Percentiles rank a stretch among this genome's conserved stretches.
Conservation (phyloP, 2,329 filamentous ascomycete genomes). For the Fusarium sp. region DNA sequence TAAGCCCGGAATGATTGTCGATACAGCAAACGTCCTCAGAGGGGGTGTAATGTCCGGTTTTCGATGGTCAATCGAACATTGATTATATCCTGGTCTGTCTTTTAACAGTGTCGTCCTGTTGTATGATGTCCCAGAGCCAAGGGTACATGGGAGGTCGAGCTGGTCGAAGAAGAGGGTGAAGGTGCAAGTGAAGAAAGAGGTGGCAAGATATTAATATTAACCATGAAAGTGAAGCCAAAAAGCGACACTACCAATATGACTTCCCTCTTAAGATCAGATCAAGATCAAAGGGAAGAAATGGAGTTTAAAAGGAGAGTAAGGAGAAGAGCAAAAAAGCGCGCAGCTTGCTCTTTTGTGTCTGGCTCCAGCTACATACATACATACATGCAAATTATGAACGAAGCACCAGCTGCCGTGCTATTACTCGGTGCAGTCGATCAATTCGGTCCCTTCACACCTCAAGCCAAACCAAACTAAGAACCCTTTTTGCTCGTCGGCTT, state of each 20-base stretch:
- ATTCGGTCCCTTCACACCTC: slow-evolving; percentile 37
- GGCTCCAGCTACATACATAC: slow-evolving; percentile 1
- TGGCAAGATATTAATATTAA: slow-evolving; percentile 15
- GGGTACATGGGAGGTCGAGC: slow-evolving; percentile 29
- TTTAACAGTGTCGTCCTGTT: slow-evolving; percentile 3
- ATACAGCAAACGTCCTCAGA: slow-evolving; percentile 15
- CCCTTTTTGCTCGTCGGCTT: slow-evolving; percentile 28
- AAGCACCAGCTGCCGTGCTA: slow-evolving; percentile 39
- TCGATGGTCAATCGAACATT: slow-evolving; percentile 15
- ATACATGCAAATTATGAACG: slow-evolving; percentile 44
- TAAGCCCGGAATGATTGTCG: slow-evolving; percentile 26
- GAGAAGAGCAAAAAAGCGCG: slow-evolving; percentile 42
- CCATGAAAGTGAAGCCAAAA: slow-evolving; percentile 25
- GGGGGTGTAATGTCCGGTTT: slow-evolving; percentile 22
- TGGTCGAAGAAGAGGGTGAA: slow-evolving; percentile 32
- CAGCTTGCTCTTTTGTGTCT: slow-evolving; percentile 45
- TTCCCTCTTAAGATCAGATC: slow-evolving; percentile 7
- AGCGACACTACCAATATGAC: slow-evolving; percentile 10
- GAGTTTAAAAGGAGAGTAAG: slow-evolving; percentile 15
- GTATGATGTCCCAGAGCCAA: slow-evolving; percentile 13
- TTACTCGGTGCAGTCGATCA: slow-evolving; percentile 27
- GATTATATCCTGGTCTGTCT: slow-evolving; percentile 1
- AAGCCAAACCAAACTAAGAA: slow-evolving; percentile 39
- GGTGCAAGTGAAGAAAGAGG: slow-evolving; percentile 18
- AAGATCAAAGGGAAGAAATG: slow-evolving; percentile 6